Evolutionary conservation across 73 alveolate genomes (phyloP).

Genomic region (Paramecium sexaurelia): DNA sequence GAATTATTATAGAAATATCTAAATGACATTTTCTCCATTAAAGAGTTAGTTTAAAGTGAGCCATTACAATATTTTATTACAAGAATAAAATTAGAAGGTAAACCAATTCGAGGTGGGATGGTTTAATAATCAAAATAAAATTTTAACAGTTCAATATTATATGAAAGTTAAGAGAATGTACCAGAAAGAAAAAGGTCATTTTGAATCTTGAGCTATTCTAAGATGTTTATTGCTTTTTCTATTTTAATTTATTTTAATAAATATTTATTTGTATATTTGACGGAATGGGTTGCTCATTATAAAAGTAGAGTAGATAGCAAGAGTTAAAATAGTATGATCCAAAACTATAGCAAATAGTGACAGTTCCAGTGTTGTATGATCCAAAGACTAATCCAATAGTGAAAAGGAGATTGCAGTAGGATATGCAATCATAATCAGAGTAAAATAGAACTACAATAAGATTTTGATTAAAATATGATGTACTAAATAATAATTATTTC

Average conservation of each 20-base stretch:
- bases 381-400: constrained; percentile 52
- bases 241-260: not conserved
- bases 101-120: not conserved
- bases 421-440: not conserved
- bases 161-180: not conserved
- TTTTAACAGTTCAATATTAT: not conserved
- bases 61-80: not conserved
- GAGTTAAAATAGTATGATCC: constrained; percentile 15
- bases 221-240: not conserved
- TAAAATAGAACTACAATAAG: not conserved
- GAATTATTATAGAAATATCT: not conserved
- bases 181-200: not conserved
- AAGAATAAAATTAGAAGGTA: constrained; percentile 5
- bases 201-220: not conserved
- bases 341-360: not conserved
- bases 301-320: not conserved
- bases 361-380: constrained; percentile 51
- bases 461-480: not conserved
- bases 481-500: not conserved
- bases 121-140: not conserved
- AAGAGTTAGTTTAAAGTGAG: not conserved
- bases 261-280: not conserved
- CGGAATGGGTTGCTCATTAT: not conserved
- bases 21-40: not conserved
- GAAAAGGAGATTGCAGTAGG: not conserved